Conservation (phyloP, 1,139 yeast species). For the Saccharomyces hybrid region DNA sequence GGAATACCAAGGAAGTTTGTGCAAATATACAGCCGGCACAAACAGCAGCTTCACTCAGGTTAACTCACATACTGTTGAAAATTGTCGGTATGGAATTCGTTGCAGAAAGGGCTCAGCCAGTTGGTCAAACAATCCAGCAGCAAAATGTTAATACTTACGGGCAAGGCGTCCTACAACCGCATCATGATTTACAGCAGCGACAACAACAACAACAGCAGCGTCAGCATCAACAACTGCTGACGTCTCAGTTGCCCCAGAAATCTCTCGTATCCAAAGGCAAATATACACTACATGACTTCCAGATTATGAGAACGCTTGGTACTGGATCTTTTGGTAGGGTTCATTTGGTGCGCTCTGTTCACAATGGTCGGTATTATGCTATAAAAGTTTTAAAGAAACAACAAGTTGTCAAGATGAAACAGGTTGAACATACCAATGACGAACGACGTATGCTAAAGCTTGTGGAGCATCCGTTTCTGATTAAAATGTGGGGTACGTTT, state of each 20-base stretch:
- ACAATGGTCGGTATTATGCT: slow-evolving; percentile 90
- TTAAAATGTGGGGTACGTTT: slow-evolving; percentile 98
- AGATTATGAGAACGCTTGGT: slow-evolving; percentile 87
- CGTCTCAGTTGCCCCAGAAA: slow-evolving; percentile 13
- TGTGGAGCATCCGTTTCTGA: slow-evolving; percentile 90
- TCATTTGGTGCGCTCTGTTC: slow-evolving; percentile 85
- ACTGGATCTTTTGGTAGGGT: slow-evolving; percentile 98
- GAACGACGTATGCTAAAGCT: slow-evolving; percentile 89
- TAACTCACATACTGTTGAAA: not conserved
- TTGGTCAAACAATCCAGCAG: slow-evolving; percentile 10
- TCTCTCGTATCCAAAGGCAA: slow-evolving; percentile 74
- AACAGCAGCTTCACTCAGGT: not conserved
- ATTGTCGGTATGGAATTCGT: not conserved
- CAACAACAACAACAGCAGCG: slow-evolving; percentile 9
- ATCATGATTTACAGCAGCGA: slow-evolving; percentile 11
- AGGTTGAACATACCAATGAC: slow-evolving; percentile 95
- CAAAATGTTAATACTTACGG: slow-evolving; percentile 11
- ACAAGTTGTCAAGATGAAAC: slow-evolving; percentile 91
- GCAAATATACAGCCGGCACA: not conserved
- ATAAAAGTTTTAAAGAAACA: slow-evolving; percentile 88
- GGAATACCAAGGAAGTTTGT: not conserved
- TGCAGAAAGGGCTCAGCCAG: slow-evolving; percentile 2
- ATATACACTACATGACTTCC: slow-evolving; percentile 79
- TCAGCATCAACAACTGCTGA: slow-evolving; percentile 5
- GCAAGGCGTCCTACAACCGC: slow-evolving; percentile 5